phyloP scores from a whole-genome alignment of 345 rosid species.

The Fremontodendron californicum region DNA sequence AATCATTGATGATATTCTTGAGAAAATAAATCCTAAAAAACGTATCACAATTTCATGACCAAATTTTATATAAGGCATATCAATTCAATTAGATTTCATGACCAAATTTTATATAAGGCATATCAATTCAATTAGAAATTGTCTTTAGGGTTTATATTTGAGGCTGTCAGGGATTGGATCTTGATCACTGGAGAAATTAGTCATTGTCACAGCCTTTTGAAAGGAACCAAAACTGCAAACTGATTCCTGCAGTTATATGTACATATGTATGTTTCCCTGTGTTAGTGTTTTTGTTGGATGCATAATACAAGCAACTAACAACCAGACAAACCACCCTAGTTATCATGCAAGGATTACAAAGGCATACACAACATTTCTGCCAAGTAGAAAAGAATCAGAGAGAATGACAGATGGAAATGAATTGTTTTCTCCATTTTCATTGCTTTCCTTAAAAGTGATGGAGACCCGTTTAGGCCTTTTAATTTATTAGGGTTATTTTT shows the following conservation, averaged over 20 bases:
- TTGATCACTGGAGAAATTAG: background rate
- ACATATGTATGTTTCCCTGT: background rate
- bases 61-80: background rate
- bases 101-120: background rate
- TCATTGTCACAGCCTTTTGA: background rate
- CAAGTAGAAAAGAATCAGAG: background rate
- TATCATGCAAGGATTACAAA: background rate
- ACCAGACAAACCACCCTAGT: background rate
- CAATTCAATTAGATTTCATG: background rate
- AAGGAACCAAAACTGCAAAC: background rate
- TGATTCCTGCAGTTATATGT: background rate
- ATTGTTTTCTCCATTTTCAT: background rate
- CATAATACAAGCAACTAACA: background rate
- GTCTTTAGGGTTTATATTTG: too few relatives aligned
- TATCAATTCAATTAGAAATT: background rate
- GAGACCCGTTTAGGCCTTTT: too few relatives aligned
- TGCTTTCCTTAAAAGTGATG: background rate
- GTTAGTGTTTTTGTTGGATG: background rate
- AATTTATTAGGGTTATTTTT: too few relatives aligned
- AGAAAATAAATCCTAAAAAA: background rate
- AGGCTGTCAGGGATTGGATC: too few relatives aligned
- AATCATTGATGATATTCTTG: background rate
- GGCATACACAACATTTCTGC: background rate
- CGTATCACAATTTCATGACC: background rate
- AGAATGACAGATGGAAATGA: background rate